Evolutionary conservation across 2,329 filamentous ascomycete species (phyloP), one percentile per base, ranked within the genome.

Genomic region (Cercospora zeina): DNA sequence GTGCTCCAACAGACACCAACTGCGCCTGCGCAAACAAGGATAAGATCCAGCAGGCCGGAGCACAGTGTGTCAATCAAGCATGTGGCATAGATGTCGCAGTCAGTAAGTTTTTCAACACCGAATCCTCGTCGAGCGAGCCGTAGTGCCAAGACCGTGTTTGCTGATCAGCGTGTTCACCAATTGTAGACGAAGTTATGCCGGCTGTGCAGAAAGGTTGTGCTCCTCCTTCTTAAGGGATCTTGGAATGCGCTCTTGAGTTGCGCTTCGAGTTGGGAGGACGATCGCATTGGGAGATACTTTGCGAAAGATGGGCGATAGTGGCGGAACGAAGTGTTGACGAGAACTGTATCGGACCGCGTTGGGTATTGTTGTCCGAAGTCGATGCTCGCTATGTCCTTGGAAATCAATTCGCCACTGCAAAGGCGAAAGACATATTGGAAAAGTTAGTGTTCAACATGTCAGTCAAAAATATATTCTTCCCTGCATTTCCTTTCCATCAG

Each of bases 11-110:
- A 31, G 49, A 53, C 6, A 14, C 31, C 30, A 19, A 33, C 10
- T 53, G 49, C 11, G 49, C 49, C 6, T 53, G 49, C 49, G 27
- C 27, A 27, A 53, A 53, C 21, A 16, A 53, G 11, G 30, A 34
- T 14, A 53, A 53, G 4, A 16, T 53, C 16, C 27, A 53, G 49
- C 49, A 53, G 30, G 49, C 31, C 24, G 49, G 49, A 5, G 49
- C 27, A 8, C 49, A 31, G 27, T 53, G 49, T 34, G 49, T 53
- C n/a, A 27, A 34, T 33, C n/a, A 16, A 3, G 49, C 49, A n/a
- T 53, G 49, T 19, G 49, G 49, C 1, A 53, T 53, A 30, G 49
- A 53, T 53, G 49, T 53, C 16, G 49, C 49, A n/a, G 10, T 53
- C 8, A 34, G 49, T 53, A 21, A 34, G 49, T 50, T 6, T 50